Percentiles rank a stretch among this genome's conserved stretches.
phyloP scores from a whole-genome alignment of 1,284 basidiomycete genomes.

The Puccinia novopanici region DNA sequence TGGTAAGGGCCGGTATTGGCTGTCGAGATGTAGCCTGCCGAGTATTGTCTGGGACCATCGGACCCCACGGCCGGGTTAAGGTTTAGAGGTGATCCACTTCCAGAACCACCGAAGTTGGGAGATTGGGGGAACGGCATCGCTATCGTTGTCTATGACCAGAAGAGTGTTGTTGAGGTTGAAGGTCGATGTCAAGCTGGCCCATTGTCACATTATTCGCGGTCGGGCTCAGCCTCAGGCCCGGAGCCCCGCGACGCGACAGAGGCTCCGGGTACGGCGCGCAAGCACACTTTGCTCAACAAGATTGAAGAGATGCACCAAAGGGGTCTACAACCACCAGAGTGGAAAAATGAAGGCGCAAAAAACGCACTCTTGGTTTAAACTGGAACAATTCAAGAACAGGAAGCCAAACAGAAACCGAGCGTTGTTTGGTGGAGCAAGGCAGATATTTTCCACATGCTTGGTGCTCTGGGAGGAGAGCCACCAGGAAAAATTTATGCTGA shows the following conservation, averaged over 20 bases:
- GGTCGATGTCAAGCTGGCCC: not conserved
- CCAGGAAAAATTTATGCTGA: too few species aligned
- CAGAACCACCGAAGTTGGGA: not conserved
- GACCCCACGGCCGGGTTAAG: conserved; percentile 34
- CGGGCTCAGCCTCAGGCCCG: not conserved
- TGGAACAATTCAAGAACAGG: too few species aligned
- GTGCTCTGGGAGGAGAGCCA: too few species aligned
- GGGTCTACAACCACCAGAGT: too few species aligned
- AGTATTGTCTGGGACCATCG: conserved; percentile 40
- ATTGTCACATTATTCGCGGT: not conserved
- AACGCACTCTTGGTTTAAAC: too few species aligned
- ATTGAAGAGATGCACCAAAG: not conserved
- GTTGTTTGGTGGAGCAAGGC: too few species aligned
- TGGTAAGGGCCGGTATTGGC: conserved; percentile 8
- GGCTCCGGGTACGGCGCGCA: not conserved
- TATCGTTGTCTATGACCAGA: not conserved
- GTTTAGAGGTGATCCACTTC: conserved; percentile 14
- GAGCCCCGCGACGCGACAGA: not conserved
- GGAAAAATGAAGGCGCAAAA: too few species aligned
- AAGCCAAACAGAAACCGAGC: too few species aligned
- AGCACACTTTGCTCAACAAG: not conserved
- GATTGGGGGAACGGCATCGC: conserved; percentile 41
- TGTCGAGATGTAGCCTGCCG: conserved; percentile 47
- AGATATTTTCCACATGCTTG: too few species aligned
- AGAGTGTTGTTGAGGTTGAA: not conserved